Conservation (phyloP, 2,329 filamentous ascomycete genomes). For the Talaromyces verruculosus region DNA sequence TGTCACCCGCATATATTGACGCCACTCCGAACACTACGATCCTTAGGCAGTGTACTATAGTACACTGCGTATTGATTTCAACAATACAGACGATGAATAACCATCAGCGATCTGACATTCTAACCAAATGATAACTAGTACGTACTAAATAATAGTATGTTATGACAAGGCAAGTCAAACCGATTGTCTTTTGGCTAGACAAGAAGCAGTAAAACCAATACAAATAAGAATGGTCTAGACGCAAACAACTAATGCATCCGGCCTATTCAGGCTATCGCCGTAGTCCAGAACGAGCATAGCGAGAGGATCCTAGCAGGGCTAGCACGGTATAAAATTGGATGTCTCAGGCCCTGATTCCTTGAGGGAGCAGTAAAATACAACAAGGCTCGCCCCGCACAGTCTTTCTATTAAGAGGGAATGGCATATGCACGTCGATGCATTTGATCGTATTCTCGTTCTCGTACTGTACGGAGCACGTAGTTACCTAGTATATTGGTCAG, state of each 20-base stretch:
- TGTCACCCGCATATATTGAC: neutral
- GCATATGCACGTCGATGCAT: constrained; percentile 18
- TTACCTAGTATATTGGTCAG: neutral
- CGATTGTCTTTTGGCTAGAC: neutral
- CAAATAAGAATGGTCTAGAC: constrained; percentile 11
- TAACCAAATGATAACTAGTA: too few species aligned
- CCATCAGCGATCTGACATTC: too few species aligned
- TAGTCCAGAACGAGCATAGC: neutral
- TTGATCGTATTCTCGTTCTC: neutral
- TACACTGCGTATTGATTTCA: neutral
- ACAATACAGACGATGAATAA: neutral
- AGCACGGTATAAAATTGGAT: constrained; percentile 6
- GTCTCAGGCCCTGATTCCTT: neutral
- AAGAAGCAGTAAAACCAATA: neutral
- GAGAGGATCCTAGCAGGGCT: constrained; percentile 6
- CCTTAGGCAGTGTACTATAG: neutral
- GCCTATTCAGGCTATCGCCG: neutral
- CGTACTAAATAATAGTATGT: too few species aligned
- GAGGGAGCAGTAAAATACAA: neutral
- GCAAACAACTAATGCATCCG: neutral
- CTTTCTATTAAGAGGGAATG: neutral
- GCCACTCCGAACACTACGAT: neutral
- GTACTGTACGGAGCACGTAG: too few species aligned
- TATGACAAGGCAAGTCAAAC: constrained; percentile 4
- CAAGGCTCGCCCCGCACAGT: constrained; percentile 1